phyloP scores from a whole-genome alignment of 2,329 filamentous ascomycete species.

The Verticillium isaacii region DNA sequence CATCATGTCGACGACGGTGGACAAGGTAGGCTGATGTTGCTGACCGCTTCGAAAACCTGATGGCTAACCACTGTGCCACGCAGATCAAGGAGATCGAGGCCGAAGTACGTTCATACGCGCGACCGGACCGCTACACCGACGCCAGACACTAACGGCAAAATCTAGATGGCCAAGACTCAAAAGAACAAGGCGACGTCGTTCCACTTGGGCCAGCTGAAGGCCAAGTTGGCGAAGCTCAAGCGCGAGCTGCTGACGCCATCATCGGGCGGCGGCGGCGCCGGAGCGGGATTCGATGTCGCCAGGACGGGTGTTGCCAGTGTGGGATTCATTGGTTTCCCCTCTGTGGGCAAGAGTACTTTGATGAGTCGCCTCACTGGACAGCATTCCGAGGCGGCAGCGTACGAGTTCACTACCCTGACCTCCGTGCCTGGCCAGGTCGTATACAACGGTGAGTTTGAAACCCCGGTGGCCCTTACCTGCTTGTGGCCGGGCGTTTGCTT shows the following conservation, averaged over 20 bases:
- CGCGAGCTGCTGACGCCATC: conserved; percentile 87
- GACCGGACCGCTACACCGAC: background rate
- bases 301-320: conserved; percentile 96
- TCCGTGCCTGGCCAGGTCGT: conserved; percentile 93
- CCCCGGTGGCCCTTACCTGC: background rate
- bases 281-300: conserved; percentile 92
- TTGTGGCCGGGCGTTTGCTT: background rate
- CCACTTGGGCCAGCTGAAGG: conserved; percentile 94
- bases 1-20: conserved; percentile 93
- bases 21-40: conserved; percentile 66
- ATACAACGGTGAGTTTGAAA: conserved; percentile 66
- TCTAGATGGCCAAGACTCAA: conserved; percentile 88
- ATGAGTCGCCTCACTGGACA: conserved; percentile 94
- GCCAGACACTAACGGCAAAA: conserved; percentile 12
- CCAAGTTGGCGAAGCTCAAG: conserved; percentile 97
- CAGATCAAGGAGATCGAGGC: conserved; percentile 96
- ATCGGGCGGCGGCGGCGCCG: conserved; percentile 78
- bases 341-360: conserved; percentile 95
- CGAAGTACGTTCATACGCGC: conserved; percentile 59
- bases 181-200: conserved; percentile 96
- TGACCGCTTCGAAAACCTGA: conserved; percentile 2
- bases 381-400: conserved; percentile 94
- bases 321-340: conserved; percentile 97
- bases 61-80: conserved; percentile 28
- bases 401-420: conserved; percentile 97